Conservation (phyloP, 441 rosid genomes). For the Erodium trifolium region DNA sequence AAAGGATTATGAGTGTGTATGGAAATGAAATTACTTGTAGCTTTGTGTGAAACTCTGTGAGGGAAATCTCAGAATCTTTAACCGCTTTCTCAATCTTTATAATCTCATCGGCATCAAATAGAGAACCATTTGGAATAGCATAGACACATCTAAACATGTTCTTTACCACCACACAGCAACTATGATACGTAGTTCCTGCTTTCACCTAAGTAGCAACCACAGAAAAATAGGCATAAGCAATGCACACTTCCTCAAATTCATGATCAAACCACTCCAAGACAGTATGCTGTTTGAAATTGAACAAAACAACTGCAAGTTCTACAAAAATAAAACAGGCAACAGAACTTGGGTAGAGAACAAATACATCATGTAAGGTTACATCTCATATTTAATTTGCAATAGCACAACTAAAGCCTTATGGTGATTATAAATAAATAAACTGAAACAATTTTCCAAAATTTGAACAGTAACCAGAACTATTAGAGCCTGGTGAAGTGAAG, state of each 20-base stretch:
- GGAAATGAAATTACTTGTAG: constrained; percentile 52
- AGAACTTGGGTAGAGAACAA: neutral
- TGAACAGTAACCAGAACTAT: neutral
- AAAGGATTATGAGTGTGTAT: neutral
- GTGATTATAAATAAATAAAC: too few species aligned
- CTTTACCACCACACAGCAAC: constrained; percentile 81
- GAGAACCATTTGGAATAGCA: constrained; percentile 65
- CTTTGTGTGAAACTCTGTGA: constrained; percentile 28
- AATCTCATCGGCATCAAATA: constrained; percentile 56
- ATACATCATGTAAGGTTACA: neutral
- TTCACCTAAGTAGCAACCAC: constrained; percentile 50
- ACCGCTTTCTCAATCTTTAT: constrained; percentile 62
- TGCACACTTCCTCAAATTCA: neutral
- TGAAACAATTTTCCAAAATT: too few species aligned
- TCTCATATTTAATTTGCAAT: neutral
- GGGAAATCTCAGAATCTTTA: constrained; percentile 54
- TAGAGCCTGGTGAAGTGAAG: too few species aligned
- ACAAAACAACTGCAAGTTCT: neutral
- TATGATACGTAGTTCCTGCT: constrained; percentile 59
- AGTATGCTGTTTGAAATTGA: neutral
- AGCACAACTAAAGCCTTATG: neutral
- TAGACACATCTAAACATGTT: constrained; percentile 80
- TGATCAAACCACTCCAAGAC: neutral
- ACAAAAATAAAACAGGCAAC: neutral
- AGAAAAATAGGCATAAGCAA: constrained; percentile 10